phyloP scores from a whole-genome alignment of 2,329 filamentous ascomycete species.

The Epichloe baconii region DNA sequence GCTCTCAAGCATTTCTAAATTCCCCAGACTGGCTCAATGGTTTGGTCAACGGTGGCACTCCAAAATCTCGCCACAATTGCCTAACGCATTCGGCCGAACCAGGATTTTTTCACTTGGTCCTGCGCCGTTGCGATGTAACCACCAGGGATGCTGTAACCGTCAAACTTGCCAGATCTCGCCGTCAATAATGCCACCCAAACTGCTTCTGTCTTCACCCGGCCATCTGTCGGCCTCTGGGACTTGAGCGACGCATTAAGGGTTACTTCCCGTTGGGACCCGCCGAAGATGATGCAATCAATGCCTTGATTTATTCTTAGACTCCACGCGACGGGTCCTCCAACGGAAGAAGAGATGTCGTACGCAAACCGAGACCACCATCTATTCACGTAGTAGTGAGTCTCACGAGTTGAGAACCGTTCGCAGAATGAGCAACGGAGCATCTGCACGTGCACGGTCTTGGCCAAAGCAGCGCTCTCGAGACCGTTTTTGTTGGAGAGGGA shows the following conservation, averaged over 20 bases:
- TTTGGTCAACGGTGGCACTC: not conserved
- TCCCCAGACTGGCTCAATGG: not conserved
- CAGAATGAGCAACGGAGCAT: not conserved
- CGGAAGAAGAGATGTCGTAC: not conserved
- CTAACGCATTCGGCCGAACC: conserved; percentile 8
- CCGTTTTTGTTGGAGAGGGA: not conserved
- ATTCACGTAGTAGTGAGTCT: not conserved
- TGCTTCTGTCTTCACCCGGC: conserved; percentile 3
- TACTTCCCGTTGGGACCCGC: conserved; percentile 13
- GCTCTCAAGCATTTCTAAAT: no score
- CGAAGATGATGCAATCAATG: conserved; percentile 3
- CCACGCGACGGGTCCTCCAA: not conserved
- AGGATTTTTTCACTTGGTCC: conserved; percentile 7
- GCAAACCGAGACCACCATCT: not conserved
- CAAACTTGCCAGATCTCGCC: conserved; percentile 10
- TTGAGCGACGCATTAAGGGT: conserved; percentile 1
- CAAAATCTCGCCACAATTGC: not conserved
- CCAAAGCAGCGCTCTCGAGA: not conserved
- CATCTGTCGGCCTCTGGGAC: conserved; percentile 5
- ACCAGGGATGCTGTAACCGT: conserved; percentile 9
- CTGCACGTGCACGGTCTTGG: not conserved
- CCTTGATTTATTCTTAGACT: conserved; percentile 7
- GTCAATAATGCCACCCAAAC: conserved; percentile 1
- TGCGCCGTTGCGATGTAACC: conserved; percentile 14
- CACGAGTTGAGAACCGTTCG: not conserved